A percentile compares a stretch with the other conserved stretches of the same genome.
These are phyloP conservation scores for Xylaria castorea DNA, from an alignment of 495 filamentous ascomycete genomes.

Conservation along the genomic window DNA sequence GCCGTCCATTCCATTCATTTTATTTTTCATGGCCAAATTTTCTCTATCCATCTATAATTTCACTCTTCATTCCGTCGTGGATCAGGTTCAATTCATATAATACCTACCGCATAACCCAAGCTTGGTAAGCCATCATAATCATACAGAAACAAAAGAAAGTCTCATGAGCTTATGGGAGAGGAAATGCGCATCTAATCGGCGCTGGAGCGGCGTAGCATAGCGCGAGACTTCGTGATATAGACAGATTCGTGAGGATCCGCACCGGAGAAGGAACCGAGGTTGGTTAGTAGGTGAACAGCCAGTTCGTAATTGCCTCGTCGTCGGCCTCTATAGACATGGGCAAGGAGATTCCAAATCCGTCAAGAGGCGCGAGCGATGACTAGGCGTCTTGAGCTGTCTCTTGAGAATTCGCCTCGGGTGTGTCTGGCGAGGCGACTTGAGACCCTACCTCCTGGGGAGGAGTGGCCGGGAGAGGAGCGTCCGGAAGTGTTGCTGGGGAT, in stretches of 20 bases:
- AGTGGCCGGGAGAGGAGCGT: neutral
- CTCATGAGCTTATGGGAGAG: neutral
- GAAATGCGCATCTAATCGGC: neutral
- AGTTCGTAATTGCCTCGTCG: neutral
- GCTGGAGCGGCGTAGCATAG: neutral
- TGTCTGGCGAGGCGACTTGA: neutral
- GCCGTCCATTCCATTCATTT: constrained; percentile 2
- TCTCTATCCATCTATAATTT: constrained; percentile 12
- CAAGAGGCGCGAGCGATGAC: constrained; percentile 23
- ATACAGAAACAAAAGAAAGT: constrained; percentile 6
- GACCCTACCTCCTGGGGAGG: neutral
- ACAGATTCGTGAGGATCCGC: neutral
- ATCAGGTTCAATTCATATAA: neutral
- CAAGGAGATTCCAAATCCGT: neutral
- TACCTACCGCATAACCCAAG: neutral
- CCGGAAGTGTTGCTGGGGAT: neutral
- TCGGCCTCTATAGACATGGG: neutral
- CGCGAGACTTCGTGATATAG: neutral
- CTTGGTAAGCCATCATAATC: constrained; percentile 3
- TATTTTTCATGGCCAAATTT: neutral
- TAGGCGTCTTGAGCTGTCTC: constrained; percentile 25
- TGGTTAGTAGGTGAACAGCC: neutral
- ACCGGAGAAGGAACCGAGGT: neutral
- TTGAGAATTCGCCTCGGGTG: constrained; percentile 12
- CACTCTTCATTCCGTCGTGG: neutral